Conservation (phyloP, 306 rosid species). For the Castanopsis chinensis region DNA sequence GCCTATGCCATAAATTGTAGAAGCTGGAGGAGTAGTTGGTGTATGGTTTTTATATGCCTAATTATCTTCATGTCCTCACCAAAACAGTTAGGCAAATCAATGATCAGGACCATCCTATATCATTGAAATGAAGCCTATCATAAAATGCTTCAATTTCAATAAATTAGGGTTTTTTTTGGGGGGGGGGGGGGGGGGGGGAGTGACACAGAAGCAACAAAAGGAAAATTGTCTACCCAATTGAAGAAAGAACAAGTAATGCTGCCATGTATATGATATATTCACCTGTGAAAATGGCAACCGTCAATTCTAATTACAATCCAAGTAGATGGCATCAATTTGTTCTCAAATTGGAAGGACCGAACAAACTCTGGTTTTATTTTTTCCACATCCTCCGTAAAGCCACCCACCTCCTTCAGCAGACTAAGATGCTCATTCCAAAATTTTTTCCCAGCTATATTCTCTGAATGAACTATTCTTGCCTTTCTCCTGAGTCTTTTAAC, state of each 20-base stretch:
- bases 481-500: constrained; percentile 57
- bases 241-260: neutral
- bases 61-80: neutral
- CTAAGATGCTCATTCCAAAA: constrained; percentile 59
- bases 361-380: constrained; percentile 69
- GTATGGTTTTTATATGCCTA: neutral
- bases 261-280: neutral
- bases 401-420: constrained; percentile 76
- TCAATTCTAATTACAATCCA: constrained; percentile 78
- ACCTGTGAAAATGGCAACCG: constrained; percentile 87
- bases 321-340: constrained; percentile 63
- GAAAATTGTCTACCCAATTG: neutral
- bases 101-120: neutral
- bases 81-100: neutral
- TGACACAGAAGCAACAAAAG: neutral
- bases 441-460: constrained; percentile 51
- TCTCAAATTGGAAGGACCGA: constrained; percentile 63
- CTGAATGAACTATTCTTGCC: constrained; percentile 44
- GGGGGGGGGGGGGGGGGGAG: no score
- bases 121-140: neutral
- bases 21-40: neutral
- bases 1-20: neutral
- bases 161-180: neutral
- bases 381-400: constrained; percentile 55
- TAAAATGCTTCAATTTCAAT: neutral